Base-by-base conservation (phyloP, 495 filamentous ascomycete species). In the Aspergillus wentii region DNA sequence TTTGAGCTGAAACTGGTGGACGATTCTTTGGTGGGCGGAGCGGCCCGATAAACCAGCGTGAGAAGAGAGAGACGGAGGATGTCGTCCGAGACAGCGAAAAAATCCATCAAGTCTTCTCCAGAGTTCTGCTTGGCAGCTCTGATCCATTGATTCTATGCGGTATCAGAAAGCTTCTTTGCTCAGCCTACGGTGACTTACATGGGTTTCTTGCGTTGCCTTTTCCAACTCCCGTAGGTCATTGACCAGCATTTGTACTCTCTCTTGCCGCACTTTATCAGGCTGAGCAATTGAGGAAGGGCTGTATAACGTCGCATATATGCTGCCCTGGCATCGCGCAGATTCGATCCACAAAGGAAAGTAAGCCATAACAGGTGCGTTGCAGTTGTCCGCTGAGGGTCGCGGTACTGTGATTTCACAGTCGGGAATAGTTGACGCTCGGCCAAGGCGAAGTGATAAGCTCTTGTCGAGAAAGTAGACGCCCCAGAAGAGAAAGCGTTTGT, bases 1-100 rank as follows among this genome's bases (percentile, higher is more conserved):
- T 47, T 40, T 16, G 30, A 7, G 26, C 40, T 22, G 4, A 47
- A 43, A 27, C 28, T 25, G 1, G 43, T 22, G 8, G 17, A 23
- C 2, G 51, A 54, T 17, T 15, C 17, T 1, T 38, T 40, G 18
- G 38, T 28, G 8, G 39, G 33, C 1, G 43, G 22, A n/a, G 49
- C 47, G n/a, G 26, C 22, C 14, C 46, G 40, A 25, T 49, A 44
- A 17, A 54, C 42, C 19, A 44, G 43, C 26, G 51, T 42, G 7
- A 47, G 26, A 23, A 49, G 46, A 11, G 30, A 47, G 15, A 47
- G 37, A 1, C 38, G 27, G 9, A 33, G 27, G 25, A 44, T 46
- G 16, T 34, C 6, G 30, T 54, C 43, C 10, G 29, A 31, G 29
- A 31, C 8, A 31, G 29, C 29, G 29, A 31, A 31, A 14, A 31